Conservation (phyloP, 2,329 filamentous ascomycete genomes). For the Massarina eburnea region DNA sequence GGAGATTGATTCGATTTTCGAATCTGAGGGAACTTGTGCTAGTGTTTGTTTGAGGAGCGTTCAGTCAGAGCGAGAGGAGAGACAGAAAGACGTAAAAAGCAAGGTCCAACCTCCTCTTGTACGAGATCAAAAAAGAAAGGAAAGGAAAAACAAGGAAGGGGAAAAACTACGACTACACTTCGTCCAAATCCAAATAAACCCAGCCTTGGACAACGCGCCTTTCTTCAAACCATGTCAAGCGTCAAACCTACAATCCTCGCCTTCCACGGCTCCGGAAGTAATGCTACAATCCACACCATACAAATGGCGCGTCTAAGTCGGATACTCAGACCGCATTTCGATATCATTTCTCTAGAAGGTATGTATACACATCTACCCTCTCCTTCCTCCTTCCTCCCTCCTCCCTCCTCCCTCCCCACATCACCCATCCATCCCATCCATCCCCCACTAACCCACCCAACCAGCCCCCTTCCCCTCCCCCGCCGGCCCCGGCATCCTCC, state of each 20-base stretch:
- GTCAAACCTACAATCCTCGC: conserved; percentile 38
- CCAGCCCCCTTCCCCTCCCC: conserved; percentile 35
- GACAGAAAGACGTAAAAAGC: no score
- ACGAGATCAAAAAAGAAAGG: no score
- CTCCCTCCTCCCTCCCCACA: neutral
- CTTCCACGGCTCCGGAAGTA: conserved; percentile 41
- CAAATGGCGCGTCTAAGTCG: conserved; percentile 35
- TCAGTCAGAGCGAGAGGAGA: no score
- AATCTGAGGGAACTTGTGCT: no score
- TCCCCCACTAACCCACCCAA: neutral
- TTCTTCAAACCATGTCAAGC: neutral
- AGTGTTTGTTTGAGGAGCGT: no score
- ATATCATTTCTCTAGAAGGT: conserved; percentile 30
- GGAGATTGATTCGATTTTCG: no score
- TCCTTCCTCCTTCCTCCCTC: neutral
- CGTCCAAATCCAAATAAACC: no score
- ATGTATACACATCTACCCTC: neutral
- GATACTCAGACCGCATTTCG: conserved; percentile 25
- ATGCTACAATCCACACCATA: conserved; percentile 34
- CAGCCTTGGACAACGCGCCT: no score
- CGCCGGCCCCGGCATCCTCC: conserved; percentile 39
- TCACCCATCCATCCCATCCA: neutral
- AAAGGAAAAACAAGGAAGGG: no score
- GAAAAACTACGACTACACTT: no score
- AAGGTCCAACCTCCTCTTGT: no score